A percentile compares a stretch with the other conserved stretches of the same genome.
Conservation (phyloP, 2,329 filamentous ascomycete genomes). For the Cryphonectria radicalis region DNA sequence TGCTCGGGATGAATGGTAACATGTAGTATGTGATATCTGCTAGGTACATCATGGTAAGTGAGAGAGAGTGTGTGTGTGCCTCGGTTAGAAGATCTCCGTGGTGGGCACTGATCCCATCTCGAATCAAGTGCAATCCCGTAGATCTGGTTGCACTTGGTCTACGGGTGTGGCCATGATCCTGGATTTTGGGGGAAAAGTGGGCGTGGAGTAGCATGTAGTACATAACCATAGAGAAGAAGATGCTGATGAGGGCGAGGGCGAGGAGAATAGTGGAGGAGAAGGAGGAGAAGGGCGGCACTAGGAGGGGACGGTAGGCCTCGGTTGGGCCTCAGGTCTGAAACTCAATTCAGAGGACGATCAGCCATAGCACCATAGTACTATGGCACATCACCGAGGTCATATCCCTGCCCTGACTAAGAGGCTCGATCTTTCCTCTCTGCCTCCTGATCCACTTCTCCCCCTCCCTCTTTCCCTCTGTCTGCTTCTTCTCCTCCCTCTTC, state of each 20-base stretch:
- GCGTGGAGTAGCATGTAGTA: background rate
- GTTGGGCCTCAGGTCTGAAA: slow-evolving; percentile 24
- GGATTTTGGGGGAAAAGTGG: background rate
- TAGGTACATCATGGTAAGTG: background rate
- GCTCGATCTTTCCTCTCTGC: background rate
- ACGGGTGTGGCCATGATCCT: too few species aligned
- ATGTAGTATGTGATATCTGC: background rate
- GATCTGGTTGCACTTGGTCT: background rate
- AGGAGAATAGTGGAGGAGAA: background rate
- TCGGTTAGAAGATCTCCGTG: slow-evolving; percentile 1
- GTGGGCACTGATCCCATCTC: background rate
- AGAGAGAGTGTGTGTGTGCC: background rate
- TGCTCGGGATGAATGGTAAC: background rate
- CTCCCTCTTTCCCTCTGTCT: background rate
- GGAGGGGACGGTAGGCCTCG: background rate
- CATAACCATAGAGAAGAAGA: background rate
- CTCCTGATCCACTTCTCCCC: background rate
- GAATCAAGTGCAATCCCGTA: background rate
- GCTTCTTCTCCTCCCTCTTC: background rate
- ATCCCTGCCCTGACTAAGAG: background rate
- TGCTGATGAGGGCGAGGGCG: slow-evolving; percentile 7
- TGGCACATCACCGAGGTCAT: background rate
- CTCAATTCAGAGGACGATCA: slow-evolving; percentile 26
- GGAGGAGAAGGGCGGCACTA: background rate
- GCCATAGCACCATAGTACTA: background rate